Base-by-base conservation (phyloP, 2,329 filamentous ascomycete genomes). In the Teratosphaeria zuluensis region DNA sequence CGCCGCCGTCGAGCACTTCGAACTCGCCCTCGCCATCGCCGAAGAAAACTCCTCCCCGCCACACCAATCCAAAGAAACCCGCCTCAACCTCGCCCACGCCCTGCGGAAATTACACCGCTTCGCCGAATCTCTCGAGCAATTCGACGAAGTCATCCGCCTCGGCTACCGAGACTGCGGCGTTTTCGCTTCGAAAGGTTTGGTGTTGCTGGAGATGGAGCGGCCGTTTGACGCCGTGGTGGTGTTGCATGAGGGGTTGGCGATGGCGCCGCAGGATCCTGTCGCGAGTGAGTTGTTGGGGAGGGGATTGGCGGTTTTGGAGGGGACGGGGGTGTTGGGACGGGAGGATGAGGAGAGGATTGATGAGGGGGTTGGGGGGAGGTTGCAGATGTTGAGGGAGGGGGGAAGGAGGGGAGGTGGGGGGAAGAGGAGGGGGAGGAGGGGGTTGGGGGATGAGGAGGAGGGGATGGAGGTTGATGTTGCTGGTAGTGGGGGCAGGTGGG, bases 31-130 rank as follows among this genome's bases (percentile, higher is more conserved):
- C 19, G 78, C 81, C 54, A 84, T 96, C 56, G 24, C 11, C 9
- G 55, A 56, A n/a, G 55, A 54, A 11, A 31, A 51, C 32, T 82
- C 85, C 3, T 65, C 68, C 4, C 88, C 89, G 58, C 84, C 89
- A 0, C 82, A 84, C 54, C 89, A 92, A 1, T 95, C 89, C 86
- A 77, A 96, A 2, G 84, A 90, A 2, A 92, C 89, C 0, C 84
- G 91, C 46, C 89, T 89, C 3, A 99, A 99, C 67, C 81, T 99
- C 16, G 95, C 86, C 0, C 94, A 99, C 70, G 88, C 92, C 0
- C 87, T 91, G 62, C 84, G 94, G 56, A 85, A 90, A 19, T 75
- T 88, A 58, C 81, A 85, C 1, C 79, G 84, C 58, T 85, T 86
- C 64, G 80, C 86, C 32, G 84, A 88, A 56, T 88, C 92, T 0